Evolutionary conservation across 345 rosid genomes (phyloP).

Genomic region (Eucalyptus paniculata): DNA sequence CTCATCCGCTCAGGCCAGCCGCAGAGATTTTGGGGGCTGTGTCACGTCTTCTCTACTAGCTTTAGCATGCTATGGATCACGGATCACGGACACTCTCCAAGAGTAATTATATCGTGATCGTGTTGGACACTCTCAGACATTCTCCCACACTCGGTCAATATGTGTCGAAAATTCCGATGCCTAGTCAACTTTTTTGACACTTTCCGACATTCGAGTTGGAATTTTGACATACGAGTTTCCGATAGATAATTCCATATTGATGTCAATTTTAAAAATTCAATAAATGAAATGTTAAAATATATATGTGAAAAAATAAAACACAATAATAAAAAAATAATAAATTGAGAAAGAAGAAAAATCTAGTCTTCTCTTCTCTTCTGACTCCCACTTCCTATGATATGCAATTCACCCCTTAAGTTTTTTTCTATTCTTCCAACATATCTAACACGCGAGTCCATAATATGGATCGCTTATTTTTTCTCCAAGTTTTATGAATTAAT

Average conservation of each 20-base stretch:
- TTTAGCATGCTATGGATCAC: rapidly evolving
- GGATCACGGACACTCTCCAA: rapidly evolving
- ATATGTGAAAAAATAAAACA: too few relatives aligned
- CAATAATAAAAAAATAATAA: too few relatives aligned
- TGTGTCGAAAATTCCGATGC: rapidly evolving
- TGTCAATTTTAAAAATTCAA: too few relatives aligned
- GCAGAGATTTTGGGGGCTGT: neutral
- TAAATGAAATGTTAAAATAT: too few relatives aligned
- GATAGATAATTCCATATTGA: rapidly evolving
- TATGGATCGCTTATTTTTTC: too few relatives aligned
- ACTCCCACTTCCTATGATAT: too few relatives aligned
- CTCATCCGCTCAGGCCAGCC: neutral
- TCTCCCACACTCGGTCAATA: rapidly evolving
- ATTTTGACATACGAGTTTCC: rapidly evolving
- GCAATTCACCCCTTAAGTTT: too few relatives aligned
- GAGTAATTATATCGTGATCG: too few relatives aligned
- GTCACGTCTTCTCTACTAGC: neutral
- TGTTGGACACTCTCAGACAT: rapidly evolving
- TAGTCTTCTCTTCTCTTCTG: rapidly evolving
- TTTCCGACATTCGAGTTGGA: rapidly evolving
- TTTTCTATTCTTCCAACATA: too few relatives aligned
- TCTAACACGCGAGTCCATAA: too few relatives aligned
- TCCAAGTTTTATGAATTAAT: too few relatives aligned
- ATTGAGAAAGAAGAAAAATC: too few relatives aligned
- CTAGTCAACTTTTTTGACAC: rapidly evolving